phyloP scores from a whole-genome alignment of 2,329 filamentous ascomycete genomes.

The Macrophomina phaseolina region DNA sequence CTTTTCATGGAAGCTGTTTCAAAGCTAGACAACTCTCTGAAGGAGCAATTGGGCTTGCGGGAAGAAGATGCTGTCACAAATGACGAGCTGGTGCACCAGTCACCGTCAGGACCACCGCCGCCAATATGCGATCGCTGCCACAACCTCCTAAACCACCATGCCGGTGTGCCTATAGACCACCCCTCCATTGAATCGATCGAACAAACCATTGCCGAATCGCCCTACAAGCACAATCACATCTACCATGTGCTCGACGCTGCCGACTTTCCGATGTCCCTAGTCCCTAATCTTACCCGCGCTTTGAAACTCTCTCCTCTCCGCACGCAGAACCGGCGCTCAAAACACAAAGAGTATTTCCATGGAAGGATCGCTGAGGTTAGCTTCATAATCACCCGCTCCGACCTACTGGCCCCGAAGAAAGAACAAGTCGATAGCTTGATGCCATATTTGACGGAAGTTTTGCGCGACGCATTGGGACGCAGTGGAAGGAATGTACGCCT shows the following conservation, averaged over 20 bases:
- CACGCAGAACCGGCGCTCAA: conserved; percentile 79
- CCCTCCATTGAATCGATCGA: conserved; percentile 81
- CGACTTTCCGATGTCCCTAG: conserved; percentile 92
- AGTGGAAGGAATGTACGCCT: conserved; percentile 74
- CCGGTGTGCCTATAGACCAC: conserved; percentile 74
- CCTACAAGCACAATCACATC: conserved; percentile 88
- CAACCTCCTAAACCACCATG: conserved; percentile 75
- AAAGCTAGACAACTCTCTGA: conserved; percentile 33
- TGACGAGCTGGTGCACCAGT: background rate
- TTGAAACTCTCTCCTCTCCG: conserved; percentile 76
- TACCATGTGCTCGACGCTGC: conserved; percentile 96
- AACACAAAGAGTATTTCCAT: conserved; percentile 66
- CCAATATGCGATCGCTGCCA: conserved; percentile 90
- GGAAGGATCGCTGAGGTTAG: conserved; percentile 78
- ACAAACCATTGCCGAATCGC: conserved; percentile 85
- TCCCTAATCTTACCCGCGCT: conserved; percentile 75
- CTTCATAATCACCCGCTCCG: conserved; percentile 88
- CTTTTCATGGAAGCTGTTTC: conserved; percentile 44
- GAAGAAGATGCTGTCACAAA: background rate
- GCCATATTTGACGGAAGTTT: conserved; percentile 79
- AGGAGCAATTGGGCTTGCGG: conserved; percentile 8
- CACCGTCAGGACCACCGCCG: conserved; percentile 10
- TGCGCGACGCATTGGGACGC: conserved; percentile 76
- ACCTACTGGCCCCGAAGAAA: conserved; percentile 83
- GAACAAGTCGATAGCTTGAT: conserved; percentile 83